These are phyloP conservation scores for Aspergillus funiculosus DNA, from an alignment of 495 filamentous ascomycete species.

Conservation along the genomic window DNA sequence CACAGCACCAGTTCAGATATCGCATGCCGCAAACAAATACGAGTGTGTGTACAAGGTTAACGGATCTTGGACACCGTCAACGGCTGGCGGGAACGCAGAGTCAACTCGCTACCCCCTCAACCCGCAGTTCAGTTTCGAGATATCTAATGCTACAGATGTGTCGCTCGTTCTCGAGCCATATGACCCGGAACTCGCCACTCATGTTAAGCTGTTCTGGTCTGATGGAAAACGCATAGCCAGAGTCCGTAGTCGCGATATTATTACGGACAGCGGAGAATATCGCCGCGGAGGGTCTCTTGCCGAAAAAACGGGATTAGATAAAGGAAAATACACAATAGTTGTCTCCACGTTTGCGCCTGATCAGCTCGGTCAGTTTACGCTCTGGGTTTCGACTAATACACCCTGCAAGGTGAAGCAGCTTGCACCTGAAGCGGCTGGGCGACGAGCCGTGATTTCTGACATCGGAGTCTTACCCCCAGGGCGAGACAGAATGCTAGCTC, in stretches of 20 bases:
- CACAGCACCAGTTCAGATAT: constrained; percentile 49
- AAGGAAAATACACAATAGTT: constrained; percentile 78
- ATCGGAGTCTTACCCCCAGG: constrained; percentile 47
- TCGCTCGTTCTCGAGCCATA: constrained; percentile 70
- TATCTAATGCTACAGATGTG: constrained; percentile 53
- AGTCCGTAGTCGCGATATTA: constrained; percentile 68
- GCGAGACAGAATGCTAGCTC: constrained; percentile 47
- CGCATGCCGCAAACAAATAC: constrained; percentile 53
- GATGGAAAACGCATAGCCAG: constrained; percentile 61
- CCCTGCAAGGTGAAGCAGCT: constrained; percentile 50
- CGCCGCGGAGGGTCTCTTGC: constrained; percentile 68
- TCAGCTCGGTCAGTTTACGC: constrained; percentile 66
- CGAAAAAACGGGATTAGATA: constrained; percentile 48
- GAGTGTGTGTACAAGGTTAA: constrained; percentile 46
- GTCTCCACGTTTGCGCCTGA: constrained; percentile 80
- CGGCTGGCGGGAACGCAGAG: constrained; percentile 77
- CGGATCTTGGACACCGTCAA: constrained; percentile 67
- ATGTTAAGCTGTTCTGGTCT: constrained; percentile 78
- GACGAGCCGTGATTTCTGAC: constrained; percentile 49
- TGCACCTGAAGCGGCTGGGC: constrained; percentile 61
- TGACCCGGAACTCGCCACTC: constrained; percentile 63
- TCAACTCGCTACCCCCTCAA: constrained; percentile 71
- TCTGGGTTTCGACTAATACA: constrained; percentile 61
- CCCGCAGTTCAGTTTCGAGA: constrained; percentile 70
- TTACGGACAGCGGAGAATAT: constrained; percentile 78